A percentile compares a stretch with the other conserved stretches of the same genome.
phyloP scores from a whole-genome alignment of 371 early-diverging fungal genomes.

The Capillidium rhysosporum region DNA sequence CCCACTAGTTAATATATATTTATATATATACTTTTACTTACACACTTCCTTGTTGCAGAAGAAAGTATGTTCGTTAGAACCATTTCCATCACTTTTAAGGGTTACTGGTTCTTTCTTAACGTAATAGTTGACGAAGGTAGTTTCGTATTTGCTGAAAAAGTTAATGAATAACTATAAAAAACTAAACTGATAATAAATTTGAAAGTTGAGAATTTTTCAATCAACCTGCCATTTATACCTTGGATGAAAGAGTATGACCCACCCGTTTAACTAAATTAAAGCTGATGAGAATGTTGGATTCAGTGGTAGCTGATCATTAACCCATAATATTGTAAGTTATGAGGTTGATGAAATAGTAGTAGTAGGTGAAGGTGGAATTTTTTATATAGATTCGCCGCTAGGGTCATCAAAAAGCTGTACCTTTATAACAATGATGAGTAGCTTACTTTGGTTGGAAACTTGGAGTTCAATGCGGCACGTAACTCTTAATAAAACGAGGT shows the following conservation, averaged over 20 bases:
- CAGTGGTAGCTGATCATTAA: too few relatives aligned
- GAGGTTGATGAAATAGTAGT: too few relatives aligned
- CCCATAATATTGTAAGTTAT: too few relatives aligned
- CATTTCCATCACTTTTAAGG: slow-evolving; percentile 23
- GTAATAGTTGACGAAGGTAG: slow-evolving; percentile 10
- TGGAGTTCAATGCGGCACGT: too few relatives aligned
- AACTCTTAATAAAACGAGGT: too few relatives aligned
- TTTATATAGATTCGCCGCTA: too few relatives aligned
- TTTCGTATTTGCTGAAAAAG: slow-evolving; percentile 8
- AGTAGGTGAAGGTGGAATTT: too few relatives aligned
- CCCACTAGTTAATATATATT: slow-evolving; percentile 20
- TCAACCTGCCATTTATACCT: slow-evolving; percentile 23
- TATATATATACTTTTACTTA: slow-evolving; percentile 42
- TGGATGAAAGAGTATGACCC: slow-evolving; percentile 10
- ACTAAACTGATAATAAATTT: slow-evolving; percentile 35
- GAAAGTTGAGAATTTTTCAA: slow-evolving; percentile 32
- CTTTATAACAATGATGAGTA: too few relatives aligned
- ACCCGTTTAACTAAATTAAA: too few relatives aligned
- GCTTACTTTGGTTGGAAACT: too few relatives aligned
- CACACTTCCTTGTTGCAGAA: slow-evolving; percentile 41
- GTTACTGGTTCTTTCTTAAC: slow-evolving; percentile 6
- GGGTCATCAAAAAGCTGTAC: too few relatives aligned
- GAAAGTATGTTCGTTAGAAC: slow-evolving; percentile 14
- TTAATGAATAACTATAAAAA: slow-evolving; percentile 33
- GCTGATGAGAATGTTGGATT: too few relatives aligned